Conservation (phyloP, 2,329 filamentous ascomycete species). For the Pyricularia grisea region DNA sequence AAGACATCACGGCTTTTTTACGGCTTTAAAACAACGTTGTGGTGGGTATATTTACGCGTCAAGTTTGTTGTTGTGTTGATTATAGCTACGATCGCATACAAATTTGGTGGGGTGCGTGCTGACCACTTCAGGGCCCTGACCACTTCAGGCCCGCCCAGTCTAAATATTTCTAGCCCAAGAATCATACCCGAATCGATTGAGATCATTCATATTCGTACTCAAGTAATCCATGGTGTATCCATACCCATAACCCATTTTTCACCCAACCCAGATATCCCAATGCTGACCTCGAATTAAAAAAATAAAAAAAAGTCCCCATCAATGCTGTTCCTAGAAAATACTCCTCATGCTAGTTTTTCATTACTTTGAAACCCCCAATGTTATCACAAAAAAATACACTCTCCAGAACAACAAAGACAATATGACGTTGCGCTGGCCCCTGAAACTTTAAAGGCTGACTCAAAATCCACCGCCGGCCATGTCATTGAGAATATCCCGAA, state of each 20-base stretch:
- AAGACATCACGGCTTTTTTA: no score
- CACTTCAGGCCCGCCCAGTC: no score
- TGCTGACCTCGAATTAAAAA: background rate
- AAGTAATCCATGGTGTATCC: background rate
- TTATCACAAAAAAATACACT: background rate
- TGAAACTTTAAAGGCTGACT: background rate
- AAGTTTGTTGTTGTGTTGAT: no score
- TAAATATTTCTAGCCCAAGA: background rate
- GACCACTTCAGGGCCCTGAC: no score
- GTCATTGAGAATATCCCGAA: conserved; percentile 73
- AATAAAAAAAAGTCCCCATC: background rate
- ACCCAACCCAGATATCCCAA: background rate
- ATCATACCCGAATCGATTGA: background rate
- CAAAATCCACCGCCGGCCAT: conserved; percentile 23
- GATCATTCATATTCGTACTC: background rate
- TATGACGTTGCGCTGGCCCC: background rate
- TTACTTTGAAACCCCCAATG: background rate
- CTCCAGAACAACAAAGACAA: background rate
- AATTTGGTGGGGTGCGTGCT: no score
- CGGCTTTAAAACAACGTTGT: no score
- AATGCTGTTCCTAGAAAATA: background rate
- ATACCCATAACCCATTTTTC: background rate
- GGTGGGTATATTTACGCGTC: no score
- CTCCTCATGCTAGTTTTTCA: no score
- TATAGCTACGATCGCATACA: no score